Evolutionary conservation across 2,329 filamentous ascomycete species (phyloP).

Genomic region (Aspergillus brasiliensis): DNA sequence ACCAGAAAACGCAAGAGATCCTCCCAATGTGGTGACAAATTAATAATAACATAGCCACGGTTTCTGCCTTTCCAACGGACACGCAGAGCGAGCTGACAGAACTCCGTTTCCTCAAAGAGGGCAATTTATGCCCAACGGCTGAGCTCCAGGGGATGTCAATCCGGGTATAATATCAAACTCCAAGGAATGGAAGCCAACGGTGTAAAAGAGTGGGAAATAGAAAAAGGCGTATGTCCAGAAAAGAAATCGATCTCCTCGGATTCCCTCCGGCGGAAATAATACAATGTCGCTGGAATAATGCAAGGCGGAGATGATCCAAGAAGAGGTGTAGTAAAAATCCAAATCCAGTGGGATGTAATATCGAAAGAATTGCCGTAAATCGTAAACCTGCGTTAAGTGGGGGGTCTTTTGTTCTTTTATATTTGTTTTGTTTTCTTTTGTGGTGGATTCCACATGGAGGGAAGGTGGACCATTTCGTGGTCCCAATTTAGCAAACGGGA

Average conservation of each 20-base stretch:
- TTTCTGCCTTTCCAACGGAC: constrained; percentile 9
- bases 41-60: constrained; percentile 16
- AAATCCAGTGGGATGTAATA: not conserved
- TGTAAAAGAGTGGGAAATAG: constrained; percentile 12
- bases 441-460: no score
- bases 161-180: constrained; percentile 16
- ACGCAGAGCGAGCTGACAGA: constrained; percentile 6
- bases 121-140: constrained; percentile 11
- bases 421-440: not conserved
- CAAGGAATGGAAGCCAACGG: constrained; percentile 8
- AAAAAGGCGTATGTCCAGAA: constrained; percentile 24
- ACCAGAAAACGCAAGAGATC: constrained; percentile 10
- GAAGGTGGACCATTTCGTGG: not conserved
- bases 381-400: constrained; percentile 23
- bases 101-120: constrained; percentile 12
- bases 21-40: constrained; percentile 13
- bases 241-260: constrained; percentile 18
- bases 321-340: constrained; percentile 3
- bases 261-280: constrained; percentile 19
- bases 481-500: constrained; percentile 29
- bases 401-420: constrained; percentile 8
- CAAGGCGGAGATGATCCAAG: constrained; percentile 14
- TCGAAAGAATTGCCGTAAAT: constrained; percentile 17
- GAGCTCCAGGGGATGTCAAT: constrained; percentile 7
- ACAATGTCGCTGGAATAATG: constrained; percentile 20